Evolutionary conservation across 1,284 basidiomycete species (phyloP).

Genomic region (Puccinia polysora): DNA sequence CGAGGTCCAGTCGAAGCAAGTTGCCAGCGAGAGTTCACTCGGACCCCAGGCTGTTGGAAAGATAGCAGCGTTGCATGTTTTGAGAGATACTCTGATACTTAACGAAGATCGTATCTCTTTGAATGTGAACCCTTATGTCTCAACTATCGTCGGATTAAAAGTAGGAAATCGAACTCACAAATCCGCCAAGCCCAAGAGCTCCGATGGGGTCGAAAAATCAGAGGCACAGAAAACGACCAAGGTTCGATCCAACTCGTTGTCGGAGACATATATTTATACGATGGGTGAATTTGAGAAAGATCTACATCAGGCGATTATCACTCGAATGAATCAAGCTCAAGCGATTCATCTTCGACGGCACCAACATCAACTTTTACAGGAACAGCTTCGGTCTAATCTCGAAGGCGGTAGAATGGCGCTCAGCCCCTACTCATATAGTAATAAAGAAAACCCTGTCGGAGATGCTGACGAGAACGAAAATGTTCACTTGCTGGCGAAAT

Average conservation of each 20-base stretch:
- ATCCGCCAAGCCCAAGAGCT: background rate
- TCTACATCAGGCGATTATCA: conserved; percentile 20
- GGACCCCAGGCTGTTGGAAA: conserved; percentile 59
- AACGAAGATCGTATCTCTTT: conserved; percentile 49
- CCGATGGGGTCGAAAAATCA: background rate
- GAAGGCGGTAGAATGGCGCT: conserved; percentile 21
- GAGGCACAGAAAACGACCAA: conserved; percentile 13
- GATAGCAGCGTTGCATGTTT: conserved; percentile 67
- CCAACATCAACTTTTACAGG: conserved; percentile 25
- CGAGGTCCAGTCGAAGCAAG: conserved; percentile 50
- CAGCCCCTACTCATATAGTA: conserved; percentile 30
- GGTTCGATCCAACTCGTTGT: conserved; percentile 49
- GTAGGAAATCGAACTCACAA: conserved; percentile 28
- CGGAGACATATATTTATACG: conserved; percentile 48
- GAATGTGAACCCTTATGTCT: conserved; percentile 45
- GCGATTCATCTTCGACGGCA: conserved; percentile 6
- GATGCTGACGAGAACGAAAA: conserved; percentile 40
- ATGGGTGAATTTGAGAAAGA: conserved; percentile 12
- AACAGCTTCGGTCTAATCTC: conserved; percentile 11
- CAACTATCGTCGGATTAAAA: conserved; percentile 45
- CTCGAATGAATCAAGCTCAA: conserved; percentile 14
- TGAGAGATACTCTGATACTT: conserved; percentile 72
- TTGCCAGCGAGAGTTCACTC: background rate
- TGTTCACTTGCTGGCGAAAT: conserved; percentile 4
- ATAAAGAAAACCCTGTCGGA: background rate